phyloP scores from a whole-genome alignment of 345 rosid genomes.

The Geranium brycei region DNA sequence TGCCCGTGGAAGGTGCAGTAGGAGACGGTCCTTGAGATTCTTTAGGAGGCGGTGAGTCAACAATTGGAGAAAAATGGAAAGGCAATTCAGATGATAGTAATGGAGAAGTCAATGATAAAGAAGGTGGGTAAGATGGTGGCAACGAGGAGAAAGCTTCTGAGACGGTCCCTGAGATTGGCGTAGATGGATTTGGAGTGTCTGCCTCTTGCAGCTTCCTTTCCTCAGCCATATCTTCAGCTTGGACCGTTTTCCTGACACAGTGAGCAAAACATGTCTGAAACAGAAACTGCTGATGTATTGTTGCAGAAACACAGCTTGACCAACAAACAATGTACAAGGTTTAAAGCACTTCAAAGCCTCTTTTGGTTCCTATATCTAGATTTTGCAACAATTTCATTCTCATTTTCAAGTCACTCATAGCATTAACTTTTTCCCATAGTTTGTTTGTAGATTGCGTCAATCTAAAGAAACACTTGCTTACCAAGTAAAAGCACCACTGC shows the following conservation, averaged over 20 bases:
- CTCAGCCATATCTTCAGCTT: constrained; percentile 16
- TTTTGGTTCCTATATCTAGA: background rate
- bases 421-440: background rate
- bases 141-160: constrained; percentile 11
- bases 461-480: constrained; percentile 10
- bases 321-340: background rate
- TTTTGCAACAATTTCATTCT: background rate
- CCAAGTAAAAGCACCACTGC: constrained; percentile 11
- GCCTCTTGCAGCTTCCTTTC: constrained; percentile 29
- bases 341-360: background rate
- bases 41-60: constrained; percentile 17
- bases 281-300: background rate
- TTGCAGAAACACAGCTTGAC: background rate
- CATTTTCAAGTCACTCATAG: background rate
- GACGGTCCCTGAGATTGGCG: constrained; percentile 12
- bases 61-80: constrained; percentile 8
- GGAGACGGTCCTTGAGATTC: constrained; percentile 19
- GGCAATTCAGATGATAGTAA: constrained; percentile 17
- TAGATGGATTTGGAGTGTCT: constrained; percentile 7
- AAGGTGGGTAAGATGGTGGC: constrained; percentile 4
- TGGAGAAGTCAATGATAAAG: constrained; percentile 14
- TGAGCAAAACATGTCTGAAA: constrained; percentile 5
- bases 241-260: constrained; percentile 23
- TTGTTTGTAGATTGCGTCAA: background rate
- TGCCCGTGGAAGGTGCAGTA: constrained; percentile 15